phyloP scores from a whole-genome alignment of 768 basidiomycete species.

The Rhizopogon rudus region DNA sequence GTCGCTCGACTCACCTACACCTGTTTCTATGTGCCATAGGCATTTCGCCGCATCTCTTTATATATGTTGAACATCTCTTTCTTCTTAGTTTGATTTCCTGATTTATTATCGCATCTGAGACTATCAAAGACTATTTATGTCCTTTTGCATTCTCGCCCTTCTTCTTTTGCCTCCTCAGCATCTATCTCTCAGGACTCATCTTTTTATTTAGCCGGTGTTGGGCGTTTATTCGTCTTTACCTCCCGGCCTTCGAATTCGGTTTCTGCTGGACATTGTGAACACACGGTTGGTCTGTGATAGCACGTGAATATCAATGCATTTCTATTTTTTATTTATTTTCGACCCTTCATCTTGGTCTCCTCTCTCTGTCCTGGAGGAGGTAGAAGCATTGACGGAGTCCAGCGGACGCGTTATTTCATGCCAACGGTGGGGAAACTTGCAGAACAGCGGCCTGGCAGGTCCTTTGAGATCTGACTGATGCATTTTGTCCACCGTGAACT shows the following conservation, averaged over 20 bases:
- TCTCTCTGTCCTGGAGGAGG: no score
- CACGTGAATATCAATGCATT: neutral
- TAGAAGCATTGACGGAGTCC: no score
- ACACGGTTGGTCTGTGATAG: neutral
- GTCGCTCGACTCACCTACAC: slow-evolving; percentile 11
- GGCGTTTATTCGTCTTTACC: no score
- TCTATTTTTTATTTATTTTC: neutral
- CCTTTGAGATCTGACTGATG: no score
- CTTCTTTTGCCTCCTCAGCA: neutral
- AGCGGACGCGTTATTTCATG: no score
- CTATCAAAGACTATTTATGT: slow-evolving; percentile 23
- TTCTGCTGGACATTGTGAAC: neutral
- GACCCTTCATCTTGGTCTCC: no score
- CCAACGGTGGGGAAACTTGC: no score
- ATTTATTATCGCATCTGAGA: slow-evolving; percentile 29
- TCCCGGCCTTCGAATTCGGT: neutral
- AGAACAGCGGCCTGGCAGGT: no score
- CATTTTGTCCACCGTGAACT: no score
- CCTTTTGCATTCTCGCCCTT: slow-evolving; percentile 14
- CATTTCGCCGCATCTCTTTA: slow-evolving; percentile 14
- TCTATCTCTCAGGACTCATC: slow-evolving; percentile 1
- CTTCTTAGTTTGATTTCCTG: slow-evolving; percentile 1
- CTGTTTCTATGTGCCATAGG: slow-evolving; percentile 26
- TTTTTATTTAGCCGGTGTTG: slow-evolving; percentile 3
- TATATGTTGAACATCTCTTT: slow-evolving; percentile 11